phyloP scores from a whole-genome alignment of 192 early-diverging fungal species.

The Polychytrium aggregatum region DNA sequence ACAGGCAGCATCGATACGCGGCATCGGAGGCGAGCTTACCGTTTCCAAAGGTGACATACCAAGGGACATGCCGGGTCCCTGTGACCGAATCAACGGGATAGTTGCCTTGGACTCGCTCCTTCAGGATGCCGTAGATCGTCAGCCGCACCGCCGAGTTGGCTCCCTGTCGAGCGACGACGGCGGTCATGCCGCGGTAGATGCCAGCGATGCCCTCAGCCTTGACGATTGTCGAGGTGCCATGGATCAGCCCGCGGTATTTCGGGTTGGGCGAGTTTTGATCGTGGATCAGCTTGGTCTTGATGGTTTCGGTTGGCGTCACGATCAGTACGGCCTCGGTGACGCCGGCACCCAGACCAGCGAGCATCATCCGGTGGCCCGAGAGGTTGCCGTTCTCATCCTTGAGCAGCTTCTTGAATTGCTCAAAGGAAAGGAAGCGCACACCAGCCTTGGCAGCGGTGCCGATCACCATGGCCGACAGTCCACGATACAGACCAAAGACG shows the following conservation, averaged over 20 bases:
- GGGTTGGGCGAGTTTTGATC: constrained; percentile 67
- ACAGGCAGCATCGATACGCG: too few species aligned
- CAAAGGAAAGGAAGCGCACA: constrained; percentile 86
- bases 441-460: constrained; percentile 89
- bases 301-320: constrained; percentile 84
- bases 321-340: constrained; percentile 77
- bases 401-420: constrained; percentile 64
- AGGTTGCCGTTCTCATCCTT: constrained; percentile 62
- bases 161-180: constrained; percentile 90
- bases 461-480: constrained; percentile 79
- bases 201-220: constrained; percentile 63
- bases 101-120: constrained; percentile 29
- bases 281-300: constrained; percentile 95
- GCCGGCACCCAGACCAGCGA: constrained; percentile 80
- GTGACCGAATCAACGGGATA: constrained; percentile 26
- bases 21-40: constrained; percentile 9
- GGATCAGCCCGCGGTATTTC: constrained; percentile 65
- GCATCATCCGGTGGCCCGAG: constrained; percentile 48
- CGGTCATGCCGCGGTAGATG: constrained; percentile 79
- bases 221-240: constrained; percentile 56
- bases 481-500: constrained; percentile 67
- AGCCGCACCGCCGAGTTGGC: constrained; percentile 93
- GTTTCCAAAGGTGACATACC: constrained; percentile 35
- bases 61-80: constrained; percentile 23
- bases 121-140: constrained; percentile 71